Evolutionary conservation across 306 rosid species (phyloP).

Genomic region (Vicia villosa): DNA sequence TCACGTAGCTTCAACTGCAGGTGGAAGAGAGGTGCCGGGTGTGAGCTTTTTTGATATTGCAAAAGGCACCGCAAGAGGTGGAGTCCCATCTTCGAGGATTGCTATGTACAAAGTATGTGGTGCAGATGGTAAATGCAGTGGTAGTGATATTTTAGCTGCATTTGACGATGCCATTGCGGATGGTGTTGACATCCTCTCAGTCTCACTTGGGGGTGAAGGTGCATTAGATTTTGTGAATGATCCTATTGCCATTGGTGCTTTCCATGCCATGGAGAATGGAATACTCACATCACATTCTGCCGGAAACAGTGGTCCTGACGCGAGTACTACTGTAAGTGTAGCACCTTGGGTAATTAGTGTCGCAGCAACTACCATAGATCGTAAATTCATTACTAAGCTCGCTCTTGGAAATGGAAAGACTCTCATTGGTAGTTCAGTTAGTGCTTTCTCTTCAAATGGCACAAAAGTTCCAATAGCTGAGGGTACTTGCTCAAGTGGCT

Average conservation of each 20-base stretch:
- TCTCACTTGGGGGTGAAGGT: not conserved
- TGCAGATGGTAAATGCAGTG: not conserved
- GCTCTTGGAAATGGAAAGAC: slow-evolving; percentile 1
- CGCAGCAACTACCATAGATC: slow-evolving; percentile 14
- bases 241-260: not conserved
- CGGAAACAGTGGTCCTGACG: not conserved
- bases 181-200: not conserved
- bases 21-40: not conserved
- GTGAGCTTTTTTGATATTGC: not conserved
- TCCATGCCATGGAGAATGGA: slow-evolving; percentile 27
- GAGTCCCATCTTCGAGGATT: not conserved
- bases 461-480: not conserved
- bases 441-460: not conserved
- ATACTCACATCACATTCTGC: slow-evolving; percentile 5
- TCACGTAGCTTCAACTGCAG: not conserved
- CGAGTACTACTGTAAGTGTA: not conserved
- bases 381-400: not conserved
- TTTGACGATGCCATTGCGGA: not conserved
- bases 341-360: slow-evolving; percentile 23
- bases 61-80: not conserved
- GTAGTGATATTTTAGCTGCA: not conserved
- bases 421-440: not conserved
- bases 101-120: not conserved
- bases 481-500: no score
- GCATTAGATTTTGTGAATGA: not conserved